Percentiles rank a stretch among this genome's conserved stretches.
These are phyloP conservation scores for cucumber (Cucumis sativus) DNA, from an alignment of 306 rosid genomes.

Conservation along the genomic window DNA sequence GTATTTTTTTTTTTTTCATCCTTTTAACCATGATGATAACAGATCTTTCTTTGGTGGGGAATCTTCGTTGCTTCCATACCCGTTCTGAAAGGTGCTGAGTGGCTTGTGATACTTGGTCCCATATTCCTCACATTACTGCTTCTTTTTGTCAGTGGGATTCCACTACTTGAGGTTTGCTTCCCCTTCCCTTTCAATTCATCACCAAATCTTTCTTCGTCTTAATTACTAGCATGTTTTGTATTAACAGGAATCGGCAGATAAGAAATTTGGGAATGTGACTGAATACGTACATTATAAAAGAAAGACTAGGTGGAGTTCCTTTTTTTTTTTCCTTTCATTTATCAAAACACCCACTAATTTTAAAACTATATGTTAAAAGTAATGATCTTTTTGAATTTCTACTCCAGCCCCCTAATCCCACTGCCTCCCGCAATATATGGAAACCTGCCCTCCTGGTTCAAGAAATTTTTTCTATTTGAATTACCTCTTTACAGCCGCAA, in stretches of 20 bases:
- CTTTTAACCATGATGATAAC: constrained; percentile 14
- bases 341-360: not conserved
- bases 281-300: constrained; percentile 58
- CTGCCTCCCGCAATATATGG: constrained; percentile 54
- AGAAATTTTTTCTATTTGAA: constrained; percentile 54
- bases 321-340: constrained; percentile 2
- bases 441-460: constrained; percentile 77
- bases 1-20: not conserved
- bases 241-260: constrained; percentile 75
- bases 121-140: constrained; percentile 73
- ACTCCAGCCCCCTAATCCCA: constrained; percentile 80
- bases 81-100: constrained; percentile 59
- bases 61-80: constrained; percentile 78
- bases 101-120: constrained; percentile 85
- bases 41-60: constrained; percentile 99
- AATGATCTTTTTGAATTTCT: not conserved
- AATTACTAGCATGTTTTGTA: not conserved
- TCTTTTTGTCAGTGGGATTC: constrained; percentile 92
- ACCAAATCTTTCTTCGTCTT: constrained; percentile 4
- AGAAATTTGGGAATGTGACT: constrained; percentile 66
- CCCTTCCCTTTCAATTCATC: not conserved
- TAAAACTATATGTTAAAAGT: not conserved
- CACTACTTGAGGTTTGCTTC: constrained; percentile 79
- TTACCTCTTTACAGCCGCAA: constrained; percentile 65
- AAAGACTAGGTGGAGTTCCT: constrained; percentile 49